These are phyloP conservation scores for Chloropicon primus DNA, from an alignment of 139 green algal species.

Conservation along the genomic window DNA sequence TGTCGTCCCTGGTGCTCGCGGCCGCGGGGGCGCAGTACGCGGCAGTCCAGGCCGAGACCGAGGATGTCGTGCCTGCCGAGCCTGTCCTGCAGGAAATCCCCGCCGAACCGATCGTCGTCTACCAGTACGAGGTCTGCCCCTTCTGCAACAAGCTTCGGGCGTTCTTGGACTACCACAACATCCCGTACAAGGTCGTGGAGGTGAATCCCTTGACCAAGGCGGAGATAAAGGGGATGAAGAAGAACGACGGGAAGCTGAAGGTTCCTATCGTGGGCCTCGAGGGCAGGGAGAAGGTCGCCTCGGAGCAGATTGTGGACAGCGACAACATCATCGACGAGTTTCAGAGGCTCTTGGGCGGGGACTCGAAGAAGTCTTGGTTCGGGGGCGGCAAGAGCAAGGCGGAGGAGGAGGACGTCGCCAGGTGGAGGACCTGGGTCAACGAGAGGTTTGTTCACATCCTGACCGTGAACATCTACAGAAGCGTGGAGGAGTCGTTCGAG, in stretches of 20 bases:
- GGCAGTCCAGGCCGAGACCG: too few relatives aligned
- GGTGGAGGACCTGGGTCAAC: slow-evolving; percentile 69
- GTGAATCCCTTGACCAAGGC: slow-evolving; percentile 90
- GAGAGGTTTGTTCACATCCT: slow-evolving; percentile 77
- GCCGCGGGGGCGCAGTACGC: too few relatives aligned
- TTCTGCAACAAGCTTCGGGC: slow-evolving; percentile 98
- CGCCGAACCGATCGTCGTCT: not conserved
- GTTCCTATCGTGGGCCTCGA: not conserved
- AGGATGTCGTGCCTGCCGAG: too few relatives aligned
- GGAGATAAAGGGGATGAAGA: slow-evolving; percentile 69
- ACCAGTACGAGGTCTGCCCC: slow-evolving; percentile 88
- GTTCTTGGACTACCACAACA: slow-evolving; percentile 83
- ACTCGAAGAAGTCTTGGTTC: not conserved
- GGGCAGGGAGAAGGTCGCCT: slow-evolving; percentile 55
- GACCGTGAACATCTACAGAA: slow-evolving; percentile 97
- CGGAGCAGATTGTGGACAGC: slow-evolving; percentile 67
- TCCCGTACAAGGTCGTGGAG: slow-evolving; percentile 85
- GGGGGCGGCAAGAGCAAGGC: not conserved
- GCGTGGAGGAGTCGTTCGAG: slow-evolving; percentile 46
- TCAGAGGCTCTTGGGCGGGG: not conserved
- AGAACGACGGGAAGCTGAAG: slow-evolving; percentile 73
- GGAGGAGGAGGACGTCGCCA: slow-evolving; percentile 59
- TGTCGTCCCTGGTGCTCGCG: too few relatives aligned
- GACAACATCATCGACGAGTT: slow-evolving; percentile 50
- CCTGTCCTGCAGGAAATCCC: not conserved